phyloP scores from a whole-genome alignment of 805 yeast genomes.

The Wickerhamomyces tratensis region DNA sequence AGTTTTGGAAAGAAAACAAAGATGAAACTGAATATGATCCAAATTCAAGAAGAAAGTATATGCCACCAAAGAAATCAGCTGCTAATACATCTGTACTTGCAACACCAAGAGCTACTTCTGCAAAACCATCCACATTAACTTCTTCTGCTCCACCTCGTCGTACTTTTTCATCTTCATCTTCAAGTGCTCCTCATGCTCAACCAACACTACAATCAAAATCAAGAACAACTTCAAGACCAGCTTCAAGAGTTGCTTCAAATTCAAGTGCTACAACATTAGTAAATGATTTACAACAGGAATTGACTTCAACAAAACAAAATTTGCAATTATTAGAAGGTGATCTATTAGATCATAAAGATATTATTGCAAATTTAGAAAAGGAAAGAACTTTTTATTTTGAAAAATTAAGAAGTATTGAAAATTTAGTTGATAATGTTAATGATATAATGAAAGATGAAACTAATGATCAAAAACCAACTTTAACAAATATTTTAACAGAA shows the following conservation, averaged over 20 bases:
- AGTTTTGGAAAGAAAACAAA: conserved; percentile 69
- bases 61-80: conserved; percentile 10
- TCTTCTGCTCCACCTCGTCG: conserved; percentile 4
- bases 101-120: neutral
- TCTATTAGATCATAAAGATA: conserved; percentile 43
- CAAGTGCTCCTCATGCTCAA: neutral
- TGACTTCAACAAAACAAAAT: conserved; percentile 33
- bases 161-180: conserved; percentile 5
- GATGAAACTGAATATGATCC: conserved; percentile 71
- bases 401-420: conserved; percentile 83
- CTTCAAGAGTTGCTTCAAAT: conserved; percentile 17
- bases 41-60: conserved; percentile 36
- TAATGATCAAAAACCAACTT: conserved; percentile 19
- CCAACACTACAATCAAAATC: conserved; percentile 9
- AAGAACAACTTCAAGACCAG: conserved; percentile 7
- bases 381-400: conserved; percentile 89
- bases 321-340: conserved; percentile 37
- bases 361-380: conserved; percentile 58
- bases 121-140: conserved; percentile 1
- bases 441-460: conserved; percentile 36
- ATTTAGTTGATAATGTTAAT: conserved; percentile 55
- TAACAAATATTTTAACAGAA: conserved; percentile 40
- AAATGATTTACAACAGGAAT: conserved; percentile 30
- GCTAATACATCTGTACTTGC: conserved; percentile 2
- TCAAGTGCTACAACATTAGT: conserved; percentile 10